A percentile compares a stretch with the other conserved stretches of the same genome.
phyloP scores from a whole-genome alignment of 1,284 basidiomycete species.

The Malassezia sympodialis region DNA sequence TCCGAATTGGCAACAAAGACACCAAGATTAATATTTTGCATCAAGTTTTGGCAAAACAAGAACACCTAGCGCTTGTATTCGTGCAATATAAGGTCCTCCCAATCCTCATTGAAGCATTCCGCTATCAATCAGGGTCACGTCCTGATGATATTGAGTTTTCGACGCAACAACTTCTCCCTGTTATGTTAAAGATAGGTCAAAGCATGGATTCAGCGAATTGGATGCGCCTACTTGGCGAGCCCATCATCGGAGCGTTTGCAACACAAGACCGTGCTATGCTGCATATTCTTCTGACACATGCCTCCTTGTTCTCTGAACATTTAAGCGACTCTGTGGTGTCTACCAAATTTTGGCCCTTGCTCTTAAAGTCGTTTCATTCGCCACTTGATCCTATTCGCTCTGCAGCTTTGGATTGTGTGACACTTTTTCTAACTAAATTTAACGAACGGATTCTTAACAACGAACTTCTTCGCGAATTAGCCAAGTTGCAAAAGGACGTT shows the following conservation, averaged over 20 bases:
- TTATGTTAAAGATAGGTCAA: slow-evolving; percentile 35
- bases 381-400: slow-evolving; percentile 86
- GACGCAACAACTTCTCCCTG: slow-evolving; percentile 23
- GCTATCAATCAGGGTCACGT: slow-evolving; percentile 2
- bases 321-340: slow-evolving; percentile 72
- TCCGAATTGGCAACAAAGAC: slow-evolving; percentile 68
- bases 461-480: slow-evolving; percentile 81
- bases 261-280: slow-evolving; percentile 69
- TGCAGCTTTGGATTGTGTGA: slow-evolving; percentile 81
- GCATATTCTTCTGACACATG: slow-evolving; percentile 80
- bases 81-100: slow-evolving; percentile 76
- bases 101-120: slow-evolving; percentile 63
- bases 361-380: slow-evolving; percentile 91
- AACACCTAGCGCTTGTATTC: slow-evolving; percentile 67
- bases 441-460: slow-evolving; percentile 90
- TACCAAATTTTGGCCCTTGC: slow-evolving; percentile 83
- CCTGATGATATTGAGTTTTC: slow-evolving; percentile 15
- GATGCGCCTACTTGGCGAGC: slow-evolving; percentile 22
- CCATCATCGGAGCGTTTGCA: slow-evolving; percentile 33
- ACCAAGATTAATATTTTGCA: slow-evolving; percentile 58
- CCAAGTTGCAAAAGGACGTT: slow-evolving; percentile 80
- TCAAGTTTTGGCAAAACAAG: background rate
- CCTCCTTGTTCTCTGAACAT: slow-evolving; percentile 74
- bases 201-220: slow-evolving; percentile 29
- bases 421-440: slow-evolving; percentile 66